A percentile compares a stretch with the other conserved stretches of the same genome.
These are phyloP conservation scores for Cymbopogon citratus DNA, from an alignment of 176 grass and related monocot genomes.

Conservation along the genomic window DNA sequence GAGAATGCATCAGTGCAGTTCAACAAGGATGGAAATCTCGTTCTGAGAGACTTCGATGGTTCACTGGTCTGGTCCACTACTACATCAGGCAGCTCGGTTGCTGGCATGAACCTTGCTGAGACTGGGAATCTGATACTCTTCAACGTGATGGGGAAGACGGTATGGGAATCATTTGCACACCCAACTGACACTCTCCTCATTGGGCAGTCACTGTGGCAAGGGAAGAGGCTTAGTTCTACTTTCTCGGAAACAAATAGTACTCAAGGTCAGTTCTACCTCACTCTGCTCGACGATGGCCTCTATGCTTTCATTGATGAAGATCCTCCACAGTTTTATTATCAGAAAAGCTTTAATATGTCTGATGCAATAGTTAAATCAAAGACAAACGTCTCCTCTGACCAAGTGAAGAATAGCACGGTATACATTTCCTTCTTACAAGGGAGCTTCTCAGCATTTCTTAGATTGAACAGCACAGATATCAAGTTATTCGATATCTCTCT, in stretches of 20 bases:
- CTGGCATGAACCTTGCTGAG: constrained; percentile 41
- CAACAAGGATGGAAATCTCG: constrained; percentile 36
- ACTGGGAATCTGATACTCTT: constrained; percentile 62
- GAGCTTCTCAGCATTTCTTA: constrained; percentile 40
- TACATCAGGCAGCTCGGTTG: constrained; percentile 24
- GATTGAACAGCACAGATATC: constrained; percentile 5
- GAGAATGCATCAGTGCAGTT: constrained; percentile 47
- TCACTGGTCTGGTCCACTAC: constrained; percentile 44
- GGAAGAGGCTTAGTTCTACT: constrained; percentile 42
- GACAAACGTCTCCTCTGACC: constrained; percentile 28
- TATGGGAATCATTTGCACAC: constrained; percentile 60
- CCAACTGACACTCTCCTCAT: constrained; percentile 51
- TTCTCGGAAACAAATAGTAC: constrained; percentile 21
- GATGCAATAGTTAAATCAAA: constrained; percentile 27
- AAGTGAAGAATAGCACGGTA: constrained; percentile 17
- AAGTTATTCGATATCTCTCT: constrained; percentile 31
- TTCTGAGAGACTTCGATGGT: constrained; percentile 39
- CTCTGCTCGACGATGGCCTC: constrained; percentile 33
- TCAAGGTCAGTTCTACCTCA: constrained; percentile 56
- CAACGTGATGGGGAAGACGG: constrained; percentile 22
- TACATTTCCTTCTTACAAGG: constrained; percentile 47
- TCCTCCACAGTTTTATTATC: constrained; percentile 36
- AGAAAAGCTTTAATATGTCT: constrained; percentile 29
- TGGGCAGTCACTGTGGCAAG: constrained; percentile 52
- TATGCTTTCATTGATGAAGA: constrained; percentile 38